These are phyloP conservation scores for Pseudognaphalium luteoalbum DNA, from an alignment of 129 eudicot genomes.

Conservation along the genomic window DNA sequence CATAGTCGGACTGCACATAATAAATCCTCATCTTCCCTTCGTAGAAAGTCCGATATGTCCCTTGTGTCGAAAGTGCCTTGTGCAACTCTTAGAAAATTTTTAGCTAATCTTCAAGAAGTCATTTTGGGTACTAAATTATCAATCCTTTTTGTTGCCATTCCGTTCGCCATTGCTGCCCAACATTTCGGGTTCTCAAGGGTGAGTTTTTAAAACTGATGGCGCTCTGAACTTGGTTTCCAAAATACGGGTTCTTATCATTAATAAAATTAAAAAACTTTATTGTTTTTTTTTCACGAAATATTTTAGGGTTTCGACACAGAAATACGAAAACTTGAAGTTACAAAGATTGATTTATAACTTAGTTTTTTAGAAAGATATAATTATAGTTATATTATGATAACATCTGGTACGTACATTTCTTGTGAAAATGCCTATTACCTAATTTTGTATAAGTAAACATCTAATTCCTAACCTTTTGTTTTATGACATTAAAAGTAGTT, in stretches of 20 bases:
- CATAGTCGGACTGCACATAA: slow-evolving; percentile 76
- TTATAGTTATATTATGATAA: background rate
- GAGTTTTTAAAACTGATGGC: no score
- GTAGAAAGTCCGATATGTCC: slow-evolving; percentile 67
- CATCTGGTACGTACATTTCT: background rate
- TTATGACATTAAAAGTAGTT: no score
- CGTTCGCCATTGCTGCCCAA: slow-evolving; percentile 66
- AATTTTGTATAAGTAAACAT: background rate
- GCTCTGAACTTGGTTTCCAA: no score
- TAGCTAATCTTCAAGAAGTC: slow-evolving; percentile 75
- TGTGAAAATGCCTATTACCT: background rate
- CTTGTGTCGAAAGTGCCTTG: slow-evolving; percentile 47
- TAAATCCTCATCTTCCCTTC: slow-evolving; percentile 67
- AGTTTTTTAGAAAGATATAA: background rate
- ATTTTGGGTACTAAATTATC: slow-evolving; percentile 80
- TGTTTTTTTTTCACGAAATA: no score
- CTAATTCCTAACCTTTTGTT: background rate
- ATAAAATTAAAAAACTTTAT: no score
- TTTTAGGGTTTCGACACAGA: no score
- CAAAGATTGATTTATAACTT: no score
- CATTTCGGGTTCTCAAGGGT: slow-evolving; percentile 49
- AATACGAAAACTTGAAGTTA: no score
- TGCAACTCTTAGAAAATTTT: slow-evolving; percentile 24
- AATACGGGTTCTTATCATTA: no score
- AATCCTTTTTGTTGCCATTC: slow-evolving; percentile 65